These are phyloP conservation scores for Triticum turgidum DNA, from an alignment of 176 grass and related monocot genomes.

Conservation along the genomic window DNA sequence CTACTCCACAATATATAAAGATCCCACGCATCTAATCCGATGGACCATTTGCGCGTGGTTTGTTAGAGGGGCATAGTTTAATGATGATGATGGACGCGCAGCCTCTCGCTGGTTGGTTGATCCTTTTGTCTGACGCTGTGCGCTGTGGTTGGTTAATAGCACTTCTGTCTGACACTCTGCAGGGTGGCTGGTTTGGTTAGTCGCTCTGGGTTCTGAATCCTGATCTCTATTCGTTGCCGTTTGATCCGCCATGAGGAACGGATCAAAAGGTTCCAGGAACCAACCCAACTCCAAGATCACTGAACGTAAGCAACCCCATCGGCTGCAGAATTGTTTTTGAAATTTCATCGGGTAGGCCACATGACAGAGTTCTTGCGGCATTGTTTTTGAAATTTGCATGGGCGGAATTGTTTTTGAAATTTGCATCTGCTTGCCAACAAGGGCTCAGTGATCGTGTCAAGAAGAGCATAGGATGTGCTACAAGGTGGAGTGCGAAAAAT, in stretches of 20 bases:
- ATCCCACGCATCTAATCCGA: neutral
- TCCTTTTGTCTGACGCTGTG: neutral
- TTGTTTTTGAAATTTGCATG: too few species aligned
- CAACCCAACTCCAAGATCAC: neutral
- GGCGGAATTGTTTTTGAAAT: too few species aligned
- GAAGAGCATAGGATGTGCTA: conserved; percentile 29
- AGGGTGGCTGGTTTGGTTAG: neutral
- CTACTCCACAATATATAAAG: neutral
- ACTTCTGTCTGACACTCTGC: neutral
- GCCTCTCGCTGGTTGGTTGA: neutral
- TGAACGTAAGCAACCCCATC: neutral
- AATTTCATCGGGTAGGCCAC: neutral
- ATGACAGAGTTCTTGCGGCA: too few species aligned
- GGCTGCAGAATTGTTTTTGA: neutral
- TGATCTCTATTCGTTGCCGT: neutral
- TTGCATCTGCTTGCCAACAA: too few species aligned
- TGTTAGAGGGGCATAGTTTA: neutral
- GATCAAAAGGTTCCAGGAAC: conserved; percentile 40
- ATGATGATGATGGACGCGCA: neutral
- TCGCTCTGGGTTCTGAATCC: neutral
- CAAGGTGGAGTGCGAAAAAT: conserved; percentile 49
- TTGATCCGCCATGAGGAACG: conserved; percentile 19
- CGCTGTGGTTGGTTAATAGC: neutral
- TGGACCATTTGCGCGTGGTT: neutral
- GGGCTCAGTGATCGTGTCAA: neutral